These are phyloP conservation scores for Arthrobotrys megalospora DNA, from an alignment of 2,329 filamentous ascomycete genomes.

Conservation along the genomic window DNA sequence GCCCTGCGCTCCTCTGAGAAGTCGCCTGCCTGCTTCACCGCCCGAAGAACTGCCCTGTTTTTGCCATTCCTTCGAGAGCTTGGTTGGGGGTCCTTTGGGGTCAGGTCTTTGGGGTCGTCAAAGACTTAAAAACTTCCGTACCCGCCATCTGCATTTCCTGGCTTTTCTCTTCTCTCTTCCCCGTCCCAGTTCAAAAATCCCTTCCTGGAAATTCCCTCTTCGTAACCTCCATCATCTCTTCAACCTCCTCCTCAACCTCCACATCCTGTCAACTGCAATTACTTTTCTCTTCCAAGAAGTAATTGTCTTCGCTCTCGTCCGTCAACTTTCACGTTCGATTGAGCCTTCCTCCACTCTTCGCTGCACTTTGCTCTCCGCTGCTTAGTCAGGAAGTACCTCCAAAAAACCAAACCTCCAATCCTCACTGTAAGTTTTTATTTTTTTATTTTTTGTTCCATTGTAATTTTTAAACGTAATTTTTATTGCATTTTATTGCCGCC, in stretches of 20 bases:
- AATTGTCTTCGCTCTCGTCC: conserved; percentile 39
- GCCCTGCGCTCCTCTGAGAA: conserved; percentile 11
- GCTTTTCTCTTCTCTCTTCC: conserved; percentile 5
- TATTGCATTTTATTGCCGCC: conserved; percentile 7
- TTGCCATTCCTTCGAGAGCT: neutral
- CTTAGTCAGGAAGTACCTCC: conserved; percentile 24
- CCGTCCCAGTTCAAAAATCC: conserved; percentile 8
- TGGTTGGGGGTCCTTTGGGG: conserved; percentile 22
- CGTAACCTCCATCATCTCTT: neutral
- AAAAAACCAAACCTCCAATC: neutral
- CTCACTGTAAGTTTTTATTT: conserved; percentile 23
- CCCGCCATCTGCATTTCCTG: conserved; percentile 54
- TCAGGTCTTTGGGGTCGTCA: neutral
- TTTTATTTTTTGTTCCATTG: neutral
- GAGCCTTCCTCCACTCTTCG: conserved; percentile 8
- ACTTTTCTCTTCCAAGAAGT: conserved; percentile 9
- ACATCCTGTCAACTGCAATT: conserved; percentile 24
- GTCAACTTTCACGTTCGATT: conserved; percentile 29
- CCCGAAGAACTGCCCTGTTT: neutral
- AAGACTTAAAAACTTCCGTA: conserved; percentile 48
- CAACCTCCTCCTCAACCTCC: neutral
- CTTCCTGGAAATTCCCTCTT: conserved; percentile 26
- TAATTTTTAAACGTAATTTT: neutral
- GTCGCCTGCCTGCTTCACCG: no score
- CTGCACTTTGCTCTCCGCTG: conserved; percentile 29